Conservation (phyloP, 2,329 filamentous ascomycete genomes). For the Pseudogymnoascus sp. region DNA sequence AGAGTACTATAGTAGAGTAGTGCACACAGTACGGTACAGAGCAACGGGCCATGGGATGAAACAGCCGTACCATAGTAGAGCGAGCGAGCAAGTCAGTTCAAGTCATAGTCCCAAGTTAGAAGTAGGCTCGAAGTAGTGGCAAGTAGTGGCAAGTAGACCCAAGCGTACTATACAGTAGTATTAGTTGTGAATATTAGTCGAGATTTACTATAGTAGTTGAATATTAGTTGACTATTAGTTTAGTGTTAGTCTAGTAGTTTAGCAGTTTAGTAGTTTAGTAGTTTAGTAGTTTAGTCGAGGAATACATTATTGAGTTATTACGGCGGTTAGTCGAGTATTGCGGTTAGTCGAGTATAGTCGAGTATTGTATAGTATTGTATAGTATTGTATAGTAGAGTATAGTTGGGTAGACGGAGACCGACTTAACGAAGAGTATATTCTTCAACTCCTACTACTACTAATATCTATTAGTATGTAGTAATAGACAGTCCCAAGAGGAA, state of each 20-base stretch:
- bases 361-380: neutral
- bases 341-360: neutral
- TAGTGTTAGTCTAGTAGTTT: neutral
- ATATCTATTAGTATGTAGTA: neutral
- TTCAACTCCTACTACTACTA: too few species aligned
- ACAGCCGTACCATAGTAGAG: constrained; percentile 9
- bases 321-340: too few species aligned
- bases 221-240: neutral
- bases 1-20: neutral
- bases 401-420: too few species aligned
- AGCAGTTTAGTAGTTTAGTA: too few species aligned
- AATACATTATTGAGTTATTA: too few species aligned
- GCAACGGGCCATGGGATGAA: constrained; percentile 5
- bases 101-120: neutral
- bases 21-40: neutral
- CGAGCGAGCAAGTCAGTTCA: neutral
- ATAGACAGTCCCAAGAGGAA: neutral
- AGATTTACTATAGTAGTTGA: neutral
- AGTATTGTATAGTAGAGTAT: neutral
- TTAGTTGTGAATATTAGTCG: neutral
- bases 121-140: neutral
- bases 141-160: constrained; percentile 1
- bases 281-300: too few species aligned
- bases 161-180: neutral
- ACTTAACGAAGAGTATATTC: too few species aligned